Base-by-base conservation (phyloP, 768 basidiomycete genomes). In the Lactifluus echinatus region DNA sequence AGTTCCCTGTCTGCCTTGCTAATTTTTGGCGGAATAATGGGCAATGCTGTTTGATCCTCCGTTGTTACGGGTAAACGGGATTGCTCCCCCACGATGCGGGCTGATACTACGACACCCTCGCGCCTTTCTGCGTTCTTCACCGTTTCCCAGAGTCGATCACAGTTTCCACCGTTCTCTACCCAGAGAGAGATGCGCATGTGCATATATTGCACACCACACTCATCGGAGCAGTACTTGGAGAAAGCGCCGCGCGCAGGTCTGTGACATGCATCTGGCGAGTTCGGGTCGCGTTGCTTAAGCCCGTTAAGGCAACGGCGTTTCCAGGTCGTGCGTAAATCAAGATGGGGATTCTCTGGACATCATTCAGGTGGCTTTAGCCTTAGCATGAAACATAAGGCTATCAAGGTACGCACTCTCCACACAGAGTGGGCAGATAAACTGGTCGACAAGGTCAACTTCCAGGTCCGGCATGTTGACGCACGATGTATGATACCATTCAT, bases 401-500 rank as follows among this genome's bases (percentile, higher is more conserved):
- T n/a, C 29, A 21, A 28, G 48, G 28, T 23, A 78, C 89, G 36
- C 62, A 94, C 93, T 82, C 55, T 79, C 74, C 21, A 85, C 73
- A 67, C 93, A 95, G 4, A 76, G 74, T 1, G 92, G 91, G 69
- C 93, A 96, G 51, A 92, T 82, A 70, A 95, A 95, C 68, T 89
- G 87, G 73, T 95, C 93, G 33, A 96, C 87, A 15, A 96, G 81
- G 63, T 93, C 89, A 34, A 92, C 81, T 63, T 86, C 83, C 7
- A 82, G 74, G 59, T 94, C 91, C 24, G 82, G 80, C 78, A 94
- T 87, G 40, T 80, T 73, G 26, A 94, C 84, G 64, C 93, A 96
- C 47, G 82, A 77, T 0, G 88, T 87, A 67, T 96, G 93, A 68
- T 91, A 95, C 93, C 93, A 96, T 60, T 93, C 89, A 65, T 94